Conservation (phyloP, 345 rosid species). For the Turritis glabra region DNA sequence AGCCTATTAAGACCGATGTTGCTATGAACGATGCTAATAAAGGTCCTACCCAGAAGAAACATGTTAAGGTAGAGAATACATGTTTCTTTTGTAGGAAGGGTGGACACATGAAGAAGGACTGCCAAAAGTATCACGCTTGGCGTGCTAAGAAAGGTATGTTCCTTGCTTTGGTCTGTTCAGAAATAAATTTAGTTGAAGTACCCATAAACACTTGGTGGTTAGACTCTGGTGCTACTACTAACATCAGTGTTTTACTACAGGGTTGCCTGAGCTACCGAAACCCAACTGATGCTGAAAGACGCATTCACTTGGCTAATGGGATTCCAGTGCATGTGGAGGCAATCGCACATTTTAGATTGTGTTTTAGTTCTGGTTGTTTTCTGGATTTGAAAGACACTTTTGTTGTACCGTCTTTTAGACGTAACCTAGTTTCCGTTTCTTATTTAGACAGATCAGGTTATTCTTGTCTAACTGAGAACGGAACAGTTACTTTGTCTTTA, state of each 20-base stretch:
- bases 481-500: too few relatives aligned
- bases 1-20: too few relatives aligned
- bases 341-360: neutral
- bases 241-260: neutral
- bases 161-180: neutral
- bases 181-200: neutral
- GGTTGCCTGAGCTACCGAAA: neutral
- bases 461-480: too few relatives aligned
- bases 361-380: neutral
- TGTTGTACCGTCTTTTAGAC: too few relatives aligned
- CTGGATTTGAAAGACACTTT: conserved; percentile 16
- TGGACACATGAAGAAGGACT: neutral
- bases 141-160: neutral
- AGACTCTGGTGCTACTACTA: neutral
- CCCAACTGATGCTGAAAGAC: conserved; percentile 3
- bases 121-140: neutral
- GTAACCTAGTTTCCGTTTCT: too few relatives aligned
- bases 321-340: neutral
- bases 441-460: too few relatives aligned
- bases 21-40: neutral
- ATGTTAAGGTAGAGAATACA: neutral
- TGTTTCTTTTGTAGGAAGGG: neutral
- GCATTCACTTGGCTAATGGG: neutral
- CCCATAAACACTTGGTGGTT: neutral
- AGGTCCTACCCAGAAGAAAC: neutral